Evolutionary conservation across 2,329 filamentous ascomycete species (phyloP).

Genomic region (Hypoxylon rubiginosum): DNA sequence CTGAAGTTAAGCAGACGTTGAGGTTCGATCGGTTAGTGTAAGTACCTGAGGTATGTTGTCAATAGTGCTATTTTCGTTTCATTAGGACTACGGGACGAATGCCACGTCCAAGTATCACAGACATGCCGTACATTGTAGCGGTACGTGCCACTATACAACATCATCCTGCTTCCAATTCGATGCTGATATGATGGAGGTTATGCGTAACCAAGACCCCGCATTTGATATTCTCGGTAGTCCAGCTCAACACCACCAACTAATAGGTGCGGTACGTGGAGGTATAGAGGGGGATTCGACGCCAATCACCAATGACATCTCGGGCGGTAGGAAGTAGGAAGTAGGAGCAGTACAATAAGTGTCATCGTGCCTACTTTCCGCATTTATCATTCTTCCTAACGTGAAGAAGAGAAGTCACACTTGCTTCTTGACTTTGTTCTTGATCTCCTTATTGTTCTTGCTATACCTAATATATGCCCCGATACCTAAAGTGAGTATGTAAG

Average conservation of each 20-base stretch:
- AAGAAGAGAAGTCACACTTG: not conserved
- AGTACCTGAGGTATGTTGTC: too few relatives aligned
- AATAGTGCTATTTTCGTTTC: not conserved
- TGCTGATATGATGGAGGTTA: slow-evolving; percentile 35
- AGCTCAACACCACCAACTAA: slow-evolving; percentile 23
- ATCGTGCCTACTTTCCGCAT: slow-evolving; percentile 1
- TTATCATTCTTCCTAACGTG: not conserved
- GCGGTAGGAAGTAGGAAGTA: slow-evolving; percentile 14
- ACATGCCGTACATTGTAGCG: not conserved
- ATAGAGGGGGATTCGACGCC: slow-evolving; percentile 20
- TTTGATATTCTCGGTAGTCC: slow-evolving; percentile 39
- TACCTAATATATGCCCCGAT: not conserved
- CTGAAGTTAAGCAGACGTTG: not conserved
- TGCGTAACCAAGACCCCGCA: slow-evolving; percentile 39
- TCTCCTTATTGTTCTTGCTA: slow-evolving; percentile 12
- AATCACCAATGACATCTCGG: slow-evolving; percentile 27
- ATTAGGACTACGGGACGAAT: not conserved
- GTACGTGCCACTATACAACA: slow-evolving; percentile 19
- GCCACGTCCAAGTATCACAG: slow-evolving; percentile 14
- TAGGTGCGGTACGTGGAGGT: slow-evolving; percentile 24
- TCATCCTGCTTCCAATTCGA: slow-evolving; percentile 24
- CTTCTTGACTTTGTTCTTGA: not conserved
- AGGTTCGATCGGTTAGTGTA: not conserved
- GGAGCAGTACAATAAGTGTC: not conserved
- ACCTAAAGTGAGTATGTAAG: slow-evolving; percentile 1